These are phyloP conservation scores for Aureobasidium sp. DNA, from an alignment of 2,329 filamentous ascomycete genomes.

Conservation along the genomic window DNA sequence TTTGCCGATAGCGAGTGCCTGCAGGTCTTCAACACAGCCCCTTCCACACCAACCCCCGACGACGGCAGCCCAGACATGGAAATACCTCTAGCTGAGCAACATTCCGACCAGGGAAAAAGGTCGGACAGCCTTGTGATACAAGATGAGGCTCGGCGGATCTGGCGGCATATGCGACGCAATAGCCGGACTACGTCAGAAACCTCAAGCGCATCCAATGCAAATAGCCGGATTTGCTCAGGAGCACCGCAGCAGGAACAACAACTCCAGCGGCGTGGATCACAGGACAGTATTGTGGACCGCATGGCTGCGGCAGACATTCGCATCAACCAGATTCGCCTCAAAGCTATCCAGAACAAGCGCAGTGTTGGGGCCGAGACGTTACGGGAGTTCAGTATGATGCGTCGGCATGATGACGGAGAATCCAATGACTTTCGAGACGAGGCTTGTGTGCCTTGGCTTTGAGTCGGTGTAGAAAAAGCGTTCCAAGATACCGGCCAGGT, in stretches of 20 bases:
- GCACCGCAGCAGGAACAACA: neutral
- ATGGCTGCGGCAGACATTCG: constrained; percentile 14
- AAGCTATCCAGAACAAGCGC: constrained; percentile 33
- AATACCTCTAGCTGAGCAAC: neutral
- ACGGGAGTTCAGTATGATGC: constrained; percentile 21
- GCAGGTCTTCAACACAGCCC: constrained; percentile 3
- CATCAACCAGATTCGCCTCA: constrained; percentile 24
- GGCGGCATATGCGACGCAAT: constrained; percentile 32
- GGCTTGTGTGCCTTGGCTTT: constrained; percentile 4
- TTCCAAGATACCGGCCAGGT: neutral
- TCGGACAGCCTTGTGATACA: neutral
- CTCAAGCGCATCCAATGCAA: neutral
- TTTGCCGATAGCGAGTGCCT: neutral
- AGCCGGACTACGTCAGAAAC: constrained; percentile 11
- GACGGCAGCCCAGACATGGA: neutral
- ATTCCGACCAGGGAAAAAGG: neutral
- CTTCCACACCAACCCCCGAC: constrained; percentile 1
- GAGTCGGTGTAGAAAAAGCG: neutral
- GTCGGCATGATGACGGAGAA: neutral
- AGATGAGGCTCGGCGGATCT: constrained; percentile 30
- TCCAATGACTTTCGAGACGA: neutral
- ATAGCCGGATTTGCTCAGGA: neutral
- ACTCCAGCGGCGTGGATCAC: constrained; percentile 1
- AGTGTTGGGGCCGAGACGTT: constrained; percentile 36
- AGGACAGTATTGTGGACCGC: constrained; percentile 13